These are phyloP conservation scores for Tricholoma hemisulphureum DNA, from an alignment of 768 basidiomycete species.

Conservation along the genomic window DNA sequence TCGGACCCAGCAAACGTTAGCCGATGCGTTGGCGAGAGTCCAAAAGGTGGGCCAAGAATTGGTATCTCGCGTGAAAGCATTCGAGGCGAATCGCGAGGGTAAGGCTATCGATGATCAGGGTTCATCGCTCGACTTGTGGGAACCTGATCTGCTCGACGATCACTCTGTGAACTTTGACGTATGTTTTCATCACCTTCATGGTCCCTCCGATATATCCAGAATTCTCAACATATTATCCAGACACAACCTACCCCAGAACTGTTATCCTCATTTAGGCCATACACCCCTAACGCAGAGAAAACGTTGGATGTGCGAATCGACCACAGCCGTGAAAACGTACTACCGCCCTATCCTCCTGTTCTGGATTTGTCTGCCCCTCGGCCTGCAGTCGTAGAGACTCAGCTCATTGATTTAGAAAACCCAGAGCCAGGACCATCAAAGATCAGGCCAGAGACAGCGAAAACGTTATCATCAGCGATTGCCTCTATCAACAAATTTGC, in stretches of 20 bases:
- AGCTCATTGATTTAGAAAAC: background rate
- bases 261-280: slow-evolving; percentile 18
- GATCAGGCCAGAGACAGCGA: background rate
- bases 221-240: slow-evolving; percentile 3
- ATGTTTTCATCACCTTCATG: slow-evolving; percentile 1
- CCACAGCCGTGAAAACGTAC: slow-evolving; percentile 23
- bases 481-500: background rate
- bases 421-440: background rate
- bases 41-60: slow-evolving; percentile 12
- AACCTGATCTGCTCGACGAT: slow-evolving; percentile 2
- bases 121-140: slow-evolving; percentile 17
- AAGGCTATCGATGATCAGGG: background rate
- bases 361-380: slow-evolving; percentile 16
- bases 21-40: slow-evolving; percentile 20
- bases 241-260: slow-evolving; percentile 19
- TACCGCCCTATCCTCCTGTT: slow-evolving; percentile 28
- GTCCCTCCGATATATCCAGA: background rate
- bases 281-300: slow-evolving; percentile 2
- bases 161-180: slow-evolving; percentile 18
- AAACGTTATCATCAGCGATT: background rate
- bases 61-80: background rate
- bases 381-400: background rate
- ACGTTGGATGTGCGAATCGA: slow-evolving; percentile 25
- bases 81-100: slow-evolving; percentile 2
- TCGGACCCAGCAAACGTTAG: slow-evolving; percentile 23